phyloP scores from a whole-genome alignment of 179 eudicot species.

The Nepenthes alata region DNA sequence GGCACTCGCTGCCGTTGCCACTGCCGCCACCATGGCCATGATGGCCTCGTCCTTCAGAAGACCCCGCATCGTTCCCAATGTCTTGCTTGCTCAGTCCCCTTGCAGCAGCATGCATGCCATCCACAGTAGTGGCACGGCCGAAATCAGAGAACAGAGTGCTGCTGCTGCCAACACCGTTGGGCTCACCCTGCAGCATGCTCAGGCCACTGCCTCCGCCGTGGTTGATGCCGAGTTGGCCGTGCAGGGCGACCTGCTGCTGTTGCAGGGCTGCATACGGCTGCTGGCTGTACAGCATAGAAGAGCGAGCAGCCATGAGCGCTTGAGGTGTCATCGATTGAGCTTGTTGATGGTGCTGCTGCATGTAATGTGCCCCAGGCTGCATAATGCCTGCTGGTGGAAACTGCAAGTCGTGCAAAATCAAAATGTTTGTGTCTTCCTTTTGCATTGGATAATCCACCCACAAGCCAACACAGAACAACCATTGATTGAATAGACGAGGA shows the following conservation, averaged over 20 bases:
- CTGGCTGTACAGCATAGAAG: slow-evolving; percentile 36
- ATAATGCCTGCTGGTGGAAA: slow-evolving; percentile 19
- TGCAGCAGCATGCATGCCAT: neutral
- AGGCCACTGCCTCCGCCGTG: slow-evolving; percentile 22
- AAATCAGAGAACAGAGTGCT: slow-evolving; percentile 23
- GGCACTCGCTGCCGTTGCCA: slow-evolving; percentile 25
- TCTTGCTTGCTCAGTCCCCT: slow-evolving; percentile 19
- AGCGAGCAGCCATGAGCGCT: slow-evolving; percentile 35
- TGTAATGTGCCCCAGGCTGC: slow-evolving; percentile 30
- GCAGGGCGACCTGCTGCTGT: slow-evolving; percentile 22
- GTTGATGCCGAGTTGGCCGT: slow-evolving; percentile 28
- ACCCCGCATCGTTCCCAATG: slow-evolving; percentile 10
- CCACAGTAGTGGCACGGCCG: slow-evolving; percentile 13
- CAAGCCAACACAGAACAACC: neutral
- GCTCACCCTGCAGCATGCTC: slow-evolving; percentile 30
- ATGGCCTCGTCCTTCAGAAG: slow-evolving; percentile 12
- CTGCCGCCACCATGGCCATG: slow-evolving; percentile 11
- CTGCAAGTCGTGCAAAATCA: slow-evolving; percentile 6
- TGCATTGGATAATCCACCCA: neutral
- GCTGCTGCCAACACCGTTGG: slow-evolving; percentile 18
- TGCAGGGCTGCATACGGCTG: slow-evolving; percentile 38
- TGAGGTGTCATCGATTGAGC: slow-evolving; percentile 32
- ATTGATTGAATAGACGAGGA: no score
- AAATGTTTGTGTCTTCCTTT: neutral
- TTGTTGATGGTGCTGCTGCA: slow-evolving; percentile 38